Percentiles rank a stretch among this genome's conserved stretches.
phyloP scores from a whole-genome alignment of 2,329 filamentous ascomycete species.

The Colletotrichum echinochloae region DNA sequence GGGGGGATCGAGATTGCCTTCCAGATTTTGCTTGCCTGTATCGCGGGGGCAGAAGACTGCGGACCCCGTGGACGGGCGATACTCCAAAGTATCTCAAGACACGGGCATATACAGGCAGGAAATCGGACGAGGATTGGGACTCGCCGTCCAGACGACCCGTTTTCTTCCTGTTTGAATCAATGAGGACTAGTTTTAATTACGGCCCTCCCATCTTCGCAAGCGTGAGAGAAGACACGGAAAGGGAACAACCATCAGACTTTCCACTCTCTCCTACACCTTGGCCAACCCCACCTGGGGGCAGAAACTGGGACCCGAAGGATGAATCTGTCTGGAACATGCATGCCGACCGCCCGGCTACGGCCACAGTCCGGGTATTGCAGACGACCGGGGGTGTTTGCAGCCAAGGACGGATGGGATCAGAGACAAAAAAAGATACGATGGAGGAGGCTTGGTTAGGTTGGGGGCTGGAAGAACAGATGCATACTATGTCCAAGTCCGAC shows the following conservation, averaged over 20 bases:
- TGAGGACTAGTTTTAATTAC: neutral
- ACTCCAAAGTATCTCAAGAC: neutral
- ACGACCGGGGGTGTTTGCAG: slow-evolving; percentile 15
- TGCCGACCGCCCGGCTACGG: neutral
- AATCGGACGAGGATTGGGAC: slow-evolving; percentile 20
- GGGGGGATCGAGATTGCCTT: slow-evolving; percentile 30
- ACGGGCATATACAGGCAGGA: neutral
- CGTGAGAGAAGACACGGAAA: neutral
- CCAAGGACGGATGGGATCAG: slow-evolving; percentile 21
- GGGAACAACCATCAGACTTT: slow-evolving; percentile 25
- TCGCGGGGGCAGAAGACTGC: slow-evolving; percentile 28
- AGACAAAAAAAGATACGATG: slow-evolving; percentile 17
- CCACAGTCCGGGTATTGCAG: slow-evolving; percentile 18
- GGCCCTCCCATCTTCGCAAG: neutral
- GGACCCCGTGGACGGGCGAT: slow-evolving; percentile 25
- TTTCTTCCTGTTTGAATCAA: neutral
- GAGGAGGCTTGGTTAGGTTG: slow-evolving; percentile 30
- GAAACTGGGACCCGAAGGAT: slow-evolving; percentile 26
- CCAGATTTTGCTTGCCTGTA: slow-evolving; percentile 25
- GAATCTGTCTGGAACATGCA: slow-evolving; percentile 35
- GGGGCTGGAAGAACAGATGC: slow-evolving; percentile 19
- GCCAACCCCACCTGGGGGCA: slow-evolving; percentile 25
- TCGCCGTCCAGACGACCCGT: neutral
- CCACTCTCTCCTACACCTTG: no score
- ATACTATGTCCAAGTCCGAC: neutral